These are phyloP conservation scores for Yamadazyma scolyti DNA, from an alignment of 805 yeast species.

Conservation along the genomic window DNA sequence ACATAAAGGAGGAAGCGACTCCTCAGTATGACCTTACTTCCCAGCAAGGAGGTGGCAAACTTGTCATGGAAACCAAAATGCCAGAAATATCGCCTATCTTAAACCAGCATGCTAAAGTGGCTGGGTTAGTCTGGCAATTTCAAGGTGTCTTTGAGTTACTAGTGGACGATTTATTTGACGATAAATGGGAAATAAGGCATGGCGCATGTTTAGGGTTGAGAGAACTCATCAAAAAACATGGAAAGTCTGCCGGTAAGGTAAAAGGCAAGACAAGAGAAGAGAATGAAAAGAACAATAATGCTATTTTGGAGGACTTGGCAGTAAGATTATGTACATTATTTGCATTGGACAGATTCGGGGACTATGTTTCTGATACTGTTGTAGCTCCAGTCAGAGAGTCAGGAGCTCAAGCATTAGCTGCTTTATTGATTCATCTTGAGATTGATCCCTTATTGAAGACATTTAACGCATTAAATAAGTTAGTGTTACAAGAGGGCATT, in stretches of 20 bases:
- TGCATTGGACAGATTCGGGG: constrained; percentile 94
- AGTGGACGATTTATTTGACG: constrained; percentile 74
- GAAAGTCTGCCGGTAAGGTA: constrained; percentile 79
- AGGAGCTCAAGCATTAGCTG: constrained; percentile 92
- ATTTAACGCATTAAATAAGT: constrained; percentile 59
- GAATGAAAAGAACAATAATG: constrained; percentile 61
- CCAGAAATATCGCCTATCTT: constrained; percentile 64
- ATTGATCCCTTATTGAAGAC: constrained; percentile 55
- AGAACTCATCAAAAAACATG: constrained; percentile 80
- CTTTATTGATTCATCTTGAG: constrained; percentile 72
- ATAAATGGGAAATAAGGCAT: constrained; percentile 91
- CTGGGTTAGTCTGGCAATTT: constrained; percentile 86
- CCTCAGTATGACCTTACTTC: constrained; percentile 63
- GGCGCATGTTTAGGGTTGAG: constrained; percentile 92
- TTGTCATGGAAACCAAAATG: constrained; percentile 77
- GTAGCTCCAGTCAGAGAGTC: constrained; percentile 98
- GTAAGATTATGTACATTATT: constrained; percentile 81
- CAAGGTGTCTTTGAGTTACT: constrained; percentile 88
- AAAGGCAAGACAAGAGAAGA: constrained; percentile 57
- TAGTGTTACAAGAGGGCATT: constrained; percentile 63
- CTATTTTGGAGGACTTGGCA: constrained; percentile 81
- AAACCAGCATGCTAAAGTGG: constrained; percentile 66
- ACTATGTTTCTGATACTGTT: constrained; percentile 94
- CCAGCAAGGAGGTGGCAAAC: constrained; percentile 74
- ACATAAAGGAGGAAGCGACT: constrained; percentile 11